These are phyloP conservation scores for Corchorus olitorius DNA, from an alignment of 345 rosid species.

Conservation along the genomic window DNA sequence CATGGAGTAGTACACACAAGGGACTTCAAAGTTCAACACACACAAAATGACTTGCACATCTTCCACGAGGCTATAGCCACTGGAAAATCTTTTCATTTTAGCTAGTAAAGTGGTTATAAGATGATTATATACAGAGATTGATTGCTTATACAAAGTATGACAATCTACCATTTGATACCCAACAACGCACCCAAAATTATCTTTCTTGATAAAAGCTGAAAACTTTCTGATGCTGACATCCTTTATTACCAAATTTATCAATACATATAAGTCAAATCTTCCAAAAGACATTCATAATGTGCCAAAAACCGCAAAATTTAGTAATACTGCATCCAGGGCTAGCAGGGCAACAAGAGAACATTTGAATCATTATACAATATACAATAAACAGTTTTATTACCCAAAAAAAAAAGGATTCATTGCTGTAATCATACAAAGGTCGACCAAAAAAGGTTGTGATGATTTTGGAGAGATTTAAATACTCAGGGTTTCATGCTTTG, in stretches of 20 bases:
- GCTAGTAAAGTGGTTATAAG: too few relatives aligned
- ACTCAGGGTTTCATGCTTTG: background rate
- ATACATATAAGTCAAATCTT: background rate
- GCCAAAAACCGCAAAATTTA: background rate
- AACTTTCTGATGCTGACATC: background rate
- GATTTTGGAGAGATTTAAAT: background rate
- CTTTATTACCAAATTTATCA: background rate
- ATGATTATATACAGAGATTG: slow-evolving; percentile 1
- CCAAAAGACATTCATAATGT: background rate
- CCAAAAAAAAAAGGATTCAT: background rate
- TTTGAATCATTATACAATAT: background rate
- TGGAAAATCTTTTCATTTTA: slow-evolving; percentile 1
- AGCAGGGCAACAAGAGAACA: background rate
- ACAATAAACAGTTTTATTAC: background rate
- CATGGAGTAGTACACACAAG: background rate
- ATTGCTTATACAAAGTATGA: background rate
- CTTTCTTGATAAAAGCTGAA: background rate
- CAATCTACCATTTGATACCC: background rate
- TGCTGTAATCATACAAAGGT: background rate
- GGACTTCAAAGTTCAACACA: slow-evolving; percentile 10
- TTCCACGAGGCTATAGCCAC: background rate
- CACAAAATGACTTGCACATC: background rate
- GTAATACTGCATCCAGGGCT: background rate
- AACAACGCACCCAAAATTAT: background rate
- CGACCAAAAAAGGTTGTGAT: background rate